Evolutionary conservation across 2,329 filamentous ascomycete species (phyloP).

Genomic region (Xylaria sp.): DNA sequence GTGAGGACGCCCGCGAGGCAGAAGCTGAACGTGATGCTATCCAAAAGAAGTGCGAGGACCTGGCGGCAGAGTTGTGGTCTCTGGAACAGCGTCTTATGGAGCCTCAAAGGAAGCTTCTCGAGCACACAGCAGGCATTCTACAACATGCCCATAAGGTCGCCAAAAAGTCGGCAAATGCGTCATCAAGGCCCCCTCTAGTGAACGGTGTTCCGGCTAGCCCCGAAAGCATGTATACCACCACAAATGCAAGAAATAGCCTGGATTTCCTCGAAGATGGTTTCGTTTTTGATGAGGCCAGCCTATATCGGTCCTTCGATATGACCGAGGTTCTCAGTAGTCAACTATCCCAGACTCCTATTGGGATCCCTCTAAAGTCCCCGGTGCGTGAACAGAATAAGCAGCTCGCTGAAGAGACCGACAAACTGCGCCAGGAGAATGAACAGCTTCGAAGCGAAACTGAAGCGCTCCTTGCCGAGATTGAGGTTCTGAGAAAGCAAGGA

Average conservation of each 20-base stretch:
- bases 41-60: conserved; percentile 84
- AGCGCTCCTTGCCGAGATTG: conserved; percentile 50
- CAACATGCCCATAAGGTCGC: conserved; percentile 86
- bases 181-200: conserved; percentile 53
- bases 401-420: conserved; percentile 59
- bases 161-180: conserved; percentile 63
- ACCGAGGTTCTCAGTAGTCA: conserved; percentile 59
- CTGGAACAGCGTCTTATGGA: conserved; percentile 81
- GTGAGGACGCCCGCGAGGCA: conserved; percentile 66
- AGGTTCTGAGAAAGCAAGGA: conserved; percentile 50
- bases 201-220: conserved; percentile 77
- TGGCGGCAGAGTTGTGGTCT: conserved; percentile 81
- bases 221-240: conserved; percentile 78
- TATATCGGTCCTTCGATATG: conserved; percentile 76
- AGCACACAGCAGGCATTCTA: conserved; percentile 92
- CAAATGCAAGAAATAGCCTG: conserved; percentile 68
- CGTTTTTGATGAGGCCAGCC: conserved; percentile 79
- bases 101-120: conserved; percentile 78
- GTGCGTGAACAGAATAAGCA: conserved; percentile 64
- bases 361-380: conserved; percentile 68
- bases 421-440: conserved; percentile 57
- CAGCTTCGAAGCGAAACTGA: conserved; percentile 51
- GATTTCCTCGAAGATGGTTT: conserved; percentile 65
- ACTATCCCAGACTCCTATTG: conserved; percentile 57
- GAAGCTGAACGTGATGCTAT: conserved; percentile 79